Conservation (phyloP, 2,329 filamentous ascomycete genomes). For the Truncatella angustata region DNA sequence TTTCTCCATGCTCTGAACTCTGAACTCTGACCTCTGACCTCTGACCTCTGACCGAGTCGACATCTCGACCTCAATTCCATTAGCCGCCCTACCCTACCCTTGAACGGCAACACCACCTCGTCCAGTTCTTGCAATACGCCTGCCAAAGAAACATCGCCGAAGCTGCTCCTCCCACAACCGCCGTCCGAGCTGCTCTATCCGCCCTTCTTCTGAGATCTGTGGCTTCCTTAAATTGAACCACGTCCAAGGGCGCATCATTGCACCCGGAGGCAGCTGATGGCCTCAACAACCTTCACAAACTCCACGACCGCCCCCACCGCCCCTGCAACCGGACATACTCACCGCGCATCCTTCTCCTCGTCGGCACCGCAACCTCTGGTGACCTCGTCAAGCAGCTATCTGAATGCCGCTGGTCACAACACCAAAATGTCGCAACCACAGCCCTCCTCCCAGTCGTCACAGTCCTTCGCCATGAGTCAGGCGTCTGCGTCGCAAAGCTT, state of each 20-base stretch:
- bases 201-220: background rate
- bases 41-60: background rate
- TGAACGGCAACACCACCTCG: background rate
- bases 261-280: slow-evolving; percentile 29
- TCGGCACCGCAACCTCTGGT: slow-evolving; percentile 14
- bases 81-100: background rate
- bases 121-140: background rate
- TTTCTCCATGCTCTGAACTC: background rate
- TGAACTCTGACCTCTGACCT: no score
- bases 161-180: background rate
- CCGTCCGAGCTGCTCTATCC: background rate
- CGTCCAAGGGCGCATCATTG: background rate
- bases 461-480: slow-evolving; percentile 57
- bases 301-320: slow-evolving; percentile 13
- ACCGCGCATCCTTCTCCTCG: slow-evolving; percentile 16
- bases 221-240: no score
- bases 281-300: slow-evolving; percentile 34
- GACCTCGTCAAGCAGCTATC: slow-evolving; percentile 16
- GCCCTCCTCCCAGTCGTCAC: slow-evolving; percentile 51
- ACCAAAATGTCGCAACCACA: slow-evolving; percentile 47
- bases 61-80: no score
- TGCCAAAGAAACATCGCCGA: background rate
- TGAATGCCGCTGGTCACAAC: slow-evolving; percentile 23
- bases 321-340: slow-evolving; percentile 10
- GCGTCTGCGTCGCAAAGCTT: slow-evolving; percentile 44